These are phyloP conservation scores for Marvania coccoides DNA, from an alignment of 139 green algal genomes.

Conservation along the genomic window DNA sequence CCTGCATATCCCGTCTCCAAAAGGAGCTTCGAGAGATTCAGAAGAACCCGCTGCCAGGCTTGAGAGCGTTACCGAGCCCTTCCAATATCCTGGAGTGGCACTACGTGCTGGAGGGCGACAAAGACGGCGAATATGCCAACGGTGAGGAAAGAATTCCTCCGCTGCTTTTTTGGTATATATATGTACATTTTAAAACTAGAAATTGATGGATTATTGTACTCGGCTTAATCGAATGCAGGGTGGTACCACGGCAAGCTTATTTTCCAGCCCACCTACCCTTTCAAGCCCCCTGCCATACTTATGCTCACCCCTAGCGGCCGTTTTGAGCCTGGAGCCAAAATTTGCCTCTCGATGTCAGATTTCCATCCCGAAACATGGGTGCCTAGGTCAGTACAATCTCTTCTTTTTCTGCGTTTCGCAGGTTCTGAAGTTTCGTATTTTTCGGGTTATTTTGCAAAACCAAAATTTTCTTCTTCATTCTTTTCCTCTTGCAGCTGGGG, in stretches of 20 bases:
- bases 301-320: conserved; percentile 78
- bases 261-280: conserved; percentile 41
- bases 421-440: no score
- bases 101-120: conserved; percentile 48
- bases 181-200: neutral
- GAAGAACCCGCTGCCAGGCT: conserved; percentile 71
- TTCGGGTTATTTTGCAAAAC: no score
- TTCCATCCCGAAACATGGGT: conserved; percentile 65
- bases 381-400: conserved; percentile 5
- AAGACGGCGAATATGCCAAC: conserved; percentile 5
- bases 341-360: conserved; percentile 48
- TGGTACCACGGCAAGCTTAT: conserved; percentile 70
- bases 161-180: neutral
- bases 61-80: conserved; percentile 63
- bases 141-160: no score
- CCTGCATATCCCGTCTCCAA: conserved; percentile 58
- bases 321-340: conserved; percentile 4
- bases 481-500: conserved; percentile 39
- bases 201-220: conserved; percentile 33
- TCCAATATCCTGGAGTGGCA: conserved; percentile 82
- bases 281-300: conserved; percentile 47
- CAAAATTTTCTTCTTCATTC: no score
- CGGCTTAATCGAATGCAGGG: conserved; percentile 65
- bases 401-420: no score
- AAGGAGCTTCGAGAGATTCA: conserved; percentile 43